These are phyloP conservation scores for Teunomyces aglyptinius DNA, from an alignment of 805 yeast genomes.

Conservation along the genomic window DNA sequence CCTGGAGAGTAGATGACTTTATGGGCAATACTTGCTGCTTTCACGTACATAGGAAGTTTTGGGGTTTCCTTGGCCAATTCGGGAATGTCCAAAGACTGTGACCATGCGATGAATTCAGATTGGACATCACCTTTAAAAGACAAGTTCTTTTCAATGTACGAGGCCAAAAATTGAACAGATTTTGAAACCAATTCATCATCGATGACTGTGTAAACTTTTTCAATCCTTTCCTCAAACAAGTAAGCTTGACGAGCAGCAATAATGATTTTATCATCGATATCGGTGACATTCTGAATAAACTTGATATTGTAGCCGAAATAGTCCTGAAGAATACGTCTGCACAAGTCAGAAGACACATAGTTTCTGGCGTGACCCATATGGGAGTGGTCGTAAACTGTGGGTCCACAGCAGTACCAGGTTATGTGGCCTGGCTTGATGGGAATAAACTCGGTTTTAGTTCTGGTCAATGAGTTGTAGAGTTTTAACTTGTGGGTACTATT, in stretches of 20 bases:
- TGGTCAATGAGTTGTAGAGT: constrained; percentile 79
- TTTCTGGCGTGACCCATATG: constrained; percentile 99
- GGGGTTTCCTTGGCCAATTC: constrained; percentile 59
- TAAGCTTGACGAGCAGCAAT: constrained; percentile 89
- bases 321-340: constrained; percentile 83
- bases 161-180: constrained; percentile 43
- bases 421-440: constrained; percentile 65
- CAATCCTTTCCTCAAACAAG: constrained; percentile 62
- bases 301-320: constrained; percentile 86
- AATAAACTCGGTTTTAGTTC: constrained; percentile 74
- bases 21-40: constrained; percentile 56
- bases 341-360: constrained; percentile 91
- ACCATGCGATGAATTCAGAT: constrained; percentile 52
- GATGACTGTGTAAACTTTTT: constrained; percentile 24
- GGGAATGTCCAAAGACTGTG: constrained; percentile 45
- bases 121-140: constrained; percentile 27
- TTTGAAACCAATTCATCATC: constrained; percentile 35
- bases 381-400: constrained; percentile 92
- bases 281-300: constrained; percentile 97
- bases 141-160: constrained; percentile 55
- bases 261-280: constrained; percentile 95
- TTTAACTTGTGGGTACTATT: constrained; percentile 41
- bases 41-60: constrained; percentile 82
- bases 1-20: constrained; percentile 36
- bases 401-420: constrained; percentile 98